These are phyloP conservation scores for Fusarium luffae DNA, from an alignment of 2,329 filamentous ascomycete species.

Conservation along the genomic window DNA sequence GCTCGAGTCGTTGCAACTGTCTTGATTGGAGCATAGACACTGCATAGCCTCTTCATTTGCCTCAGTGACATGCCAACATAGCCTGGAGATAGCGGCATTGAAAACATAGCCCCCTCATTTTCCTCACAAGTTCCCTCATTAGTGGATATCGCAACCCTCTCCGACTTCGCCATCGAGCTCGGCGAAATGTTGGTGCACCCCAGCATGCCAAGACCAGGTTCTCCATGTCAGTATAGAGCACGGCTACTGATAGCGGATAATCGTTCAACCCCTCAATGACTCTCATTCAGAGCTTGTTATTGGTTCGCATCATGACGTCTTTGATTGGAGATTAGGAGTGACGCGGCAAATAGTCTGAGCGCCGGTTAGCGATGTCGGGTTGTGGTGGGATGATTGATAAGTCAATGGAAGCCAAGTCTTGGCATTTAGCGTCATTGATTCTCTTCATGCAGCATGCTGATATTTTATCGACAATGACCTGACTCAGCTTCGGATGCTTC, in stretches of 20 bases:
- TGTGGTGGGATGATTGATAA: neutral
- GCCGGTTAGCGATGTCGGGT: neutral
- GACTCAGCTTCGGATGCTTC: neutral
- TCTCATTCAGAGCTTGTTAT: no score
- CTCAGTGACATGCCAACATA: neutral
- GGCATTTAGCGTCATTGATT: neutral
- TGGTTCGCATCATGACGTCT: slow-evolving; percentile 1
- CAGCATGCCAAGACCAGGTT: neutral
- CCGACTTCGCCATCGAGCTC: neutral
- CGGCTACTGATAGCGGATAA: neutral
- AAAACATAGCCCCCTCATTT: neutral
- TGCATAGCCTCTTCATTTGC: neutral
- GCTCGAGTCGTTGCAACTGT: accelerated
- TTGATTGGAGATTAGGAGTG: neutral
- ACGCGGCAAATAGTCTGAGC: neutral
- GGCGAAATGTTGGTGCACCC: neutral
- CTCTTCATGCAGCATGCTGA: neutral
- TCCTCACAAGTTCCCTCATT: neutral
- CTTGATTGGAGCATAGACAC: neutral
- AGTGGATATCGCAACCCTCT: neutral
- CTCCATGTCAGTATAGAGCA: neutral
- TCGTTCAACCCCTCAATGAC: neutral
- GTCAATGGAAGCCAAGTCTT: neutral
- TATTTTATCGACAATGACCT: neutral
- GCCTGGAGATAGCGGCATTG: neutral